Percentiles rank a stretch among this genome's conserved stretches.
Evolutionary conservation across 2,329 filamentous ascomycete genomes (phyloP).

Genomic region (Colletotrichum siamense): DNA sequence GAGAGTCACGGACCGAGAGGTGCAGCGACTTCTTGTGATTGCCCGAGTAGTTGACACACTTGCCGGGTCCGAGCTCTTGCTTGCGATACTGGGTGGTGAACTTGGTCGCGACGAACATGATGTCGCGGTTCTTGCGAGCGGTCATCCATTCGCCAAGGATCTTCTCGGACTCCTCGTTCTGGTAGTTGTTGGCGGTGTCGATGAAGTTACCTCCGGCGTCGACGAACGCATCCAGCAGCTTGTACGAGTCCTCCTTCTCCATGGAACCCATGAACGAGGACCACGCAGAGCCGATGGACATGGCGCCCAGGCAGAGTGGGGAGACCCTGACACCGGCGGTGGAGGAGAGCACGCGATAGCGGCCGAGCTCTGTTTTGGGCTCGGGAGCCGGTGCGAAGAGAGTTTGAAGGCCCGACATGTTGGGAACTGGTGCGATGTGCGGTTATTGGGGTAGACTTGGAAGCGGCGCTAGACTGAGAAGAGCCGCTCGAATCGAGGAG

Average conservation of each 20-base stretch:
- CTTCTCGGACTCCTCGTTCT: constrained; percentile 60
- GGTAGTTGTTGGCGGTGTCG: constrained; percentile 67
- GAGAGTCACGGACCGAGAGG: constrained; percentile 45
- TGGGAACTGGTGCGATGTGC: neutral
- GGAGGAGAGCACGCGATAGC: constrained; percentile 56
- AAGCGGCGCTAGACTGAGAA: neutral
- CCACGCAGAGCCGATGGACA: constrained; percentile 57
- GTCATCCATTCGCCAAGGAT: constrained; percentile 65
- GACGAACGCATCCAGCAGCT: constrained; percentile 62
- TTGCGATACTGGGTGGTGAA: constrained; percentile 54
- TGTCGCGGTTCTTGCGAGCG: constrained; percentile 53
- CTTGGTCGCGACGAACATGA: constrained; percentile 62
- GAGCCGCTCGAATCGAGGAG: neutral
- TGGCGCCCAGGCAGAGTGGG: constrained; percentile 57
- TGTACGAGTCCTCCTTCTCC: constrained; percentile 58
- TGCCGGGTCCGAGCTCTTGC: constrained; percentile 38
- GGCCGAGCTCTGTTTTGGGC: constrained; percentile 55
- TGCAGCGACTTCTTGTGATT: constrained; percentile 48
- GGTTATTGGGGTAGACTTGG: neutral
- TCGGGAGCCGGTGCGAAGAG: constrained; percentile 34
- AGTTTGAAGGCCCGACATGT: constrained; percentile 1
- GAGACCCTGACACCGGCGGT: constrained; percentile 57
- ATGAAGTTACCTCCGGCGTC: constrained; percentile 71
- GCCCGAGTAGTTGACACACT: constrained; percentile 45
- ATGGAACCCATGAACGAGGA: constrained; percentile 53